Percentiles rank a stretch among this genome's conserved stretches.
These are phyloP conservation scores for Nymphaea thermarum DNA, from an alignment of 164 flowering plant species.

Conservation along the genomic window DNA sequence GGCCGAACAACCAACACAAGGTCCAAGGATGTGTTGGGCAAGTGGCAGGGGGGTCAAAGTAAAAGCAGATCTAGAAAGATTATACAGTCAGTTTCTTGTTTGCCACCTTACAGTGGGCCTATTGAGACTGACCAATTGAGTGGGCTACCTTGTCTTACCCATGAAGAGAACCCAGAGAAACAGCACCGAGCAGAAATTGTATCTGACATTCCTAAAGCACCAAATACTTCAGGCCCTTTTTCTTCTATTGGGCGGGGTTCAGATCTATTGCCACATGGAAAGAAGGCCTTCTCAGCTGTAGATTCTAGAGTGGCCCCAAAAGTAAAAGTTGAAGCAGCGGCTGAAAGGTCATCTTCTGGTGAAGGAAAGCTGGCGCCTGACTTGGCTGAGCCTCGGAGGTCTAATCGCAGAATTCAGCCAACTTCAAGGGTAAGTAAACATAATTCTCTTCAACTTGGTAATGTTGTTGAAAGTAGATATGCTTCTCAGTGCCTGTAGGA, in stretches of 20 bases:
- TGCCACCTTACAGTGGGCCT: conserved; percentile 8
- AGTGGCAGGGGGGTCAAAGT: conserved; percentile 21
- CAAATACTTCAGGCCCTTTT: conserved; percentile 24
- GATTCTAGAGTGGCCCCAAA: conserved; percentile 25
- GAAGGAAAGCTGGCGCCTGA: conserved; percentile 22
- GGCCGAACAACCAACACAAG: conserved; percentile 38
- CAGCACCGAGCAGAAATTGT: conserved; percentile 23
- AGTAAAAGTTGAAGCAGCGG: conserved; percentile 38
- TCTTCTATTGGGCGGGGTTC: conserved; percentile 27
- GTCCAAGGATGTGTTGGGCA: conserved; percentile 38
- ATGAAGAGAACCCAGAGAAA: conserved; percentile 17
- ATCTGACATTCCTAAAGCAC: background rate
- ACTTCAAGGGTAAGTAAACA: conserved; percentile 71
- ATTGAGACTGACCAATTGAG: conserved; percentile 14
- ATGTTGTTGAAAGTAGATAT: too few species aligned
- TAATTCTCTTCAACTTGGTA: background rate
- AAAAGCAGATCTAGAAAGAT: conserved; percentile 34
- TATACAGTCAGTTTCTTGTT: conserved; percentile 10
- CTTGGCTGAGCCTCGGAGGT: conserved; percentile 66
- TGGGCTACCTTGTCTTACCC: conserved; percentile 7
- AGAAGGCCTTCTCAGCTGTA: conserved; percentile 26
- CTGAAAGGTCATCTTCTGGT: conserved; percentile 32
- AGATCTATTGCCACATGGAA: conserved; percentile 23
- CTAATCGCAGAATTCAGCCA: conserved; percentile 92
- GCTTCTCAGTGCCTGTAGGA: too few species aligned